Base-by-base conservation (phyloP, 192 early-diverging fungal genomes). In the Linnemannia schmuckeri region DNA sequence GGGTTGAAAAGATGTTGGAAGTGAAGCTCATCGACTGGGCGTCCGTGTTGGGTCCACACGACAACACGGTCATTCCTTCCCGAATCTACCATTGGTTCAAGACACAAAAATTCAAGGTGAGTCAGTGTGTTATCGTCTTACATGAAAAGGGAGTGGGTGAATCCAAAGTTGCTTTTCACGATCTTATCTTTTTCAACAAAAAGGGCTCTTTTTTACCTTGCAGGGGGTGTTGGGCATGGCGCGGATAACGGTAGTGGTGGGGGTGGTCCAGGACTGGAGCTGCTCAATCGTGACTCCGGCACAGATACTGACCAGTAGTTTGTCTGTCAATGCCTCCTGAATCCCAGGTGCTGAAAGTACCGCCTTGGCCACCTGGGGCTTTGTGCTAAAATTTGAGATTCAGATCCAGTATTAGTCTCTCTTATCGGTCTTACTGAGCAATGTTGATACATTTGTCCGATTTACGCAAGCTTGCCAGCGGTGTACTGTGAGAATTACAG, bases 141-240 rank as follows among this genome's bases (percentile, higher is more conserved):
- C 44, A 13, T n/a, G 10, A 37, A 35, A 57, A 13, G 44, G 33
- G 37, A 27, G 4, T 57, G 46, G 33, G 44, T 24, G 30, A 63
- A 27, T 15, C 15, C 6, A 68, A 40, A 15, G 8, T 33, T 30
- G 22, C 17, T 47, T 35, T 77, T n/a, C 37, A 35, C 27, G 37
- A 44, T 18, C 22, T 47, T 37, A 46, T 41, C 37, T 61, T 38
- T 40, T 68, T 9, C 68, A 20, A 44, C 2, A 18, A 20, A 52
- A 22, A 5, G 18, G 47, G 15, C 4, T 22, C 17, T 57, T 13
- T 13, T 61, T 63, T 77, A 90, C 90, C 79, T 84, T 90, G 88
- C 91, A 92, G 10, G 90, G 90, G 24, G 91, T 92, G 80, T 92
- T 92, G 17, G 91, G 91, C 91, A 92, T 92, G 68, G 91, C 91